phyloP scores from a whole-genome alignment of 2,329 filamentous ascomycete genomes.

The Pestalotiopsis sp. region DNA sequence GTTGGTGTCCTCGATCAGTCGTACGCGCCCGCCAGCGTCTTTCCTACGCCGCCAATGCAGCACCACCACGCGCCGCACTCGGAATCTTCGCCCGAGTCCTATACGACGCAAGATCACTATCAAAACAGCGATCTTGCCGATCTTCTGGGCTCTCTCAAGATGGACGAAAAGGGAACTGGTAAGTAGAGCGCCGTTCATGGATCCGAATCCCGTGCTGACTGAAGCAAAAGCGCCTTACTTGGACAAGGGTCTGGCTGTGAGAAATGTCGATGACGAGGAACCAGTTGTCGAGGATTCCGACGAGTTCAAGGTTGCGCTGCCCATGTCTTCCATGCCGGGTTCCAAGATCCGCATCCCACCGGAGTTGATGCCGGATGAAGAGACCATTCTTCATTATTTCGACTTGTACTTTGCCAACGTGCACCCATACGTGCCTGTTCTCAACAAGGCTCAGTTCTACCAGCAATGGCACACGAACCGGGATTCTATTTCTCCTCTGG shows the following conservation, averaged over 20 bases:
- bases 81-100: conserved; percentile 49
- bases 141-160: conserved; percentile 81
- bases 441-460: conserved; percentile 82
- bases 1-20: conserved; percentile 52
- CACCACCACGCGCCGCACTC: conserved; percentile 41
- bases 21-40: conserved; percentile 51
- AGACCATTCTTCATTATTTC: conserved; percentile 81
- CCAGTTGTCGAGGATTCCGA: conserved; percentile 71
- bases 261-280: conserved; percentile 53
- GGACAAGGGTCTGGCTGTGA: conserved; percentile 55
- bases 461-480: conserved; percentile 86
- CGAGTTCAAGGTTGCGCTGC: conserved; percentile 71
- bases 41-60: conserved; percentile 55
- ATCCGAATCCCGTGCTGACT: conserved; percentile 10
- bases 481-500: conserved; percentile 82
- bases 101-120: conserved; percentile 65
- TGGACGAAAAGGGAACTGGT: conserved; percentile 87
- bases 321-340: conserved; percentile 69
- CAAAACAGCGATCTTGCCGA: conserved; percentile 71
- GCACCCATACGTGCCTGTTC: conserved; percentile 88
- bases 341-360: conserved; percentile 84
- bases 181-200: conserved; percentile 34
- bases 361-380: conserved; percentile 89
- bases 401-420: conserved; percentile 88
- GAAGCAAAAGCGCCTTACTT: conserved; percentile 74